A percentile compares a stretch with the other conserved stretches of the same genome.
phyloP scores from a whole-genome alignment of 1,284 basidiomycete species.

The Ceratobasidium sp. region DNA sequence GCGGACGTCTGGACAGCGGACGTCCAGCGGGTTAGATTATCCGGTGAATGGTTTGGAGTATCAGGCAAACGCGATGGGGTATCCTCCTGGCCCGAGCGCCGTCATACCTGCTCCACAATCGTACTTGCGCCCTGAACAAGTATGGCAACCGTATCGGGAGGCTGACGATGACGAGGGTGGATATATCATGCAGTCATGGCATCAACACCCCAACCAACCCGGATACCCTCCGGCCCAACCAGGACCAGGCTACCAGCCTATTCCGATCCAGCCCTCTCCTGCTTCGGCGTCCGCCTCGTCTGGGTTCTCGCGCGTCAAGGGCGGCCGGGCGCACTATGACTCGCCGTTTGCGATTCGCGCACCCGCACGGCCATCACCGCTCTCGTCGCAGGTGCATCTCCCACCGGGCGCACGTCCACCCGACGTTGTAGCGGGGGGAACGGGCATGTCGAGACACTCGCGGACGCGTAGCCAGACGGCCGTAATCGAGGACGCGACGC shows the following conservation, averaged over 20 bases:
- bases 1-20: slow-evolving; percentile 4
- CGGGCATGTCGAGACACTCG: slow-evolving; percentile 58
- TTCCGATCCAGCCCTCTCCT: slow-evolving; percentile 49
- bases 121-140: slow-evolving; percentile 80
- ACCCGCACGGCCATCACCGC: slow-evolving; percentile 52
- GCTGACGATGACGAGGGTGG: slow-evolving; percentile 81
- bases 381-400: slow-evolving; percentile 24
- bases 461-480: slow-evolving; percentile 84
- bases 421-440: slow-evolving; percentile 29
- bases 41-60: neutral
- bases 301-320: slow-evolving; percentile 81
- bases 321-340: slow-evolving; percentile 80
- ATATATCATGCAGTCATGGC: slow-evolving; percentile 87
- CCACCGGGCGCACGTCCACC: slow-evolving; percentile 41
- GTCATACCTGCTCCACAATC: slow-evolving; percentile 58
- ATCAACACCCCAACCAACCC: slow-evolving; percentile 66
- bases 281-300: slow-evolving; percentile 57
- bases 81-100: slow-evolving; percentile 5
- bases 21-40: slow-evolving; percentile 29
- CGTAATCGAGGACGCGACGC: slow-evolving; percentile 70
- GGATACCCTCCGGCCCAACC: slow-evolving; percentile 52
- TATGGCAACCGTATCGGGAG: slow-evolving; percentile 76
- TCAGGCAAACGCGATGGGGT: slow-evolving; percentile 21
- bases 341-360: slow-evolving; percentile 76
- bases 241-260: slow-evolving; percentile 50